Conservation (phyloP, 2,329 filamentous ascomycete species). For the Fusarium longipes region DNA sequence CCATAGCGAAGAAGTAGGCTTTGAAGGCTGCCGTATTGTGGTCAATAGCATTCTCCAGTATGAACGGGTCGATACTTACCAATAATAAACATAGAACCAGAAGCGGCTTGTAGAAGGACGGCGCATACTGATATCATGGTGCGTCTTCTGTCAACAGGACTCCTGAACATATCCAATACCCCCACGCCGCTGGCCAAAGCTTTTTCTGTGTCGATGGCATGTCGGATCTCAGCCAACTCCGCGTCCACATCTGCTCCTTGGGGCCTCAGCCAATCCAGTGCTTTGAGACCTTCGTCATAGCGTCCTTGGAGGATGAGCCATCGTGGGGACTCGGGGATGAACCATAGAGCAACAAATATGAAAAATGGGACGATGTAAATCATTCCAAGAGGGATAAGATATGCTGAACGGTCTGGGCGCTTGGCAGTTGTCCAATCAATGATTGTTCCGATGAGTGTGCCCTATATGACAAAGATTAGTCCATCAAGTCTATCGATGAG, state of each 20-base stretch:
- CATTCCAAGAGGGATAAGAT: slow-evolving; percentile 38
- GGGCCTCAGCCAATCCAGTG: slow-evolving; percentile 32
- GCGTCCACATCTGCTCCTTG: slow-evolving; percentile 12
- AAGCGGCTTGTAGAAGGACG: slow-evolving; percentile 36
- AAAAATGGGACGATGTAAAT: slow-evolving; percentile 34
- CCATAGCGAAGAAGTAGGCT: slow-evolving; percentile 44
- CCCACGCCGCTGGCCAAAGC: slow-evolving; percentile 24
- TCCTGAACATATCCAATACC: slow-evolving; percentile 37
- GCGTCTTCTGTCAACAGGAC: slow-evolving; percentile 31
- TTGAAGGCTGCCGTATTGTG: slow-evolving; percentile 31
- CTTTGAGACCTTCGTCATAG: slow-evolving; percentile 33
- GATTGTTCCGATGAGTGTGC: slow-evolving; percentile 38
- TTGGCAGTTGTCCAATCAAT: slow-evolving; percentile 40
- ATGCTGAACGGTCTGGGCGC: slow-evolving; percentile 36
- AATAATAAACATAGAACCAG: slow-evolving; percentile 43
- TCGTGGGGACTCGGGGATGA: slow-evolving; percentile 40
- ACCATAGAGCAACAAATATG: slow-evolving; percentile 21
- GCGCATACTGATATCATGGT: slow-evolving; percentile 34
- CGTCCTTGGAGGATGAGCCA: slow-evolving; percentile 40
- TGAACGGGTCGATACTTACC: not conserved
- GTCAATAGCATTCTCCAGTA: fast-evolving
- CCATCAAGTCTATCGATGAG: fast-evolving
- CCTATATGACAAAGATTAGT: not conserved
- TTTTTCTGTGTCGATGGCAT: slow-evolving; percentile 31
- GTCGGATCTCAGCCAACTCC: slow-evolving; percentile 30